Evolutionary conservation across 352 stramenopile species (phyloP), one percentile per base, ranked within the genome.

Genomic region (Phytophthora fragariaefolia): DNA sequence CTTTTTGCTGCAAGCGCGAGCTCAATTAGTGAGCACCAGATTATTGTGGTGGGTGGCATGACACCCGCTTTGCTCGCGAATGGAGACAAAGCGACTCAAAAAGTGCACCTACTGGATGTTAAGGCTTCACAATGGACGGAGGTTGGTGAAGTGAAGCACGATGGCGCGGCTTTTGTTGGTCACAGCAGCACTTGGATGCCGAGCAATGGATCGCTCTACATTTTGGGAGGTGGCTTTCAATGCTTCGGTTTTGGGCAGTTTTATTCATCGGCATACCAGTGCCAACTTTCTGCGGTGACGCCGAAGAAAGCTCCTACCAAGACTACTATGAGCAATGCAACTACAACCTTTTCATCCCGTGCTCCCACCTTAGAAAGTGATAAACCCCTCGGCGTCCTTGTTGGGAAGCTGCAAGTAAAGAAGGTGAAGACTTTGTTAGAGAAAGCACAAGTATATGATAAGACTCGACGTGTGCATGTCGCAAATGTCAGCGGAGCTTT

Each of bases 211-310:
- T 79, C 64, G 15, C 62, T 81, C 36, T 85, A 83, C 51, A 58
- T 93, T 43, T 55, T 93, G 12, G 88, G 88, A 0, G 88, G 88
- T 45, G 86, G 88, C 5, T 93, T 91, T 54, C 88, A 96, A 66
- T 90, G 81, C 47, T 96, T 93, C 76, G 88, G 88, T 13, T 96
- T 95, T 62, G 88, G 83, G 0, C 82, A 92, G 36, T 84, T 91
- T 55, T 95, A 94, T 66, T 92, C 84, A 23, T 80, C 79, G 22
- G 62, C 73, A 26, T 82, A 87, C 53, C 70, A 75, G n/a, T 92
- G 80, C 40, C 62, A 85, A 15, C 51, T 93, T 12, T 71, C 75
- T 9, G n/a, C 89, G 20, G 24, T 30, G 28, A 17, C 12, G 30
- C 15, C 45, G 22, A 66, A 56, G 24, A 51, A 48, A 24, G 8